Evolutionary conservation across 768 basidiomycete genomes (phyloP), one percentile per base, ranked within the genome.

Genomic region (Rhodosporidiobolus sp.): DNA sequence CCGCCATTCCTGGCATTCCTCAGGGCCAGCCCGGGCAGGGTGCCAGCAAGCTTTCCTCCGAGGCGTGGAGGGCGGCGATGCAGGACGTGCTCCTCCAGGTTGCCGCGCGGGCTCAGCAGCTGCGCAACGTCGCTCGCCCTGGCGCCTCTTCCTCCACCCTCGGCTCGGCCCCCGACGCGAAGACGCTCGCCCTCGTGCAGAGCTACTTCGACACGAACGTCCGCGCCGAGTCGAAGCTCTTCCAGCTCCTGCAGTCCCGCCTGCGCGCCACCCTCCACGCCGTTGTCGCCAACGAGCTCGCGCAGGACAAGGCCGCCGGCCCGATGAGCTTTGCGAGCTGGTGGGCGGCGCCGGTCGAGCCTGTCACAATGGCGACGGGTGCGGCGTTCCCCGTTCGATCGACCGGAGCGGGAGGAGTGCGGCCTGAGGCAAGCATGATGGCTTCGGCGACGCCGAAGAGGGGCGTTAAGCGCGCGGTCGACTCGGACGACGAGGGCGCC

Each of bases 41-140:
- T 19, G 22, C 75, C 35, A 49, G 70, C 55, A 70, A 78, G 55
- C 68, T 73, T 53, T 75, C 60, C 1, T 30, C 46, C n/a, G 28
- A 28, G 49, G 84, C 84, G 73, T 87, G 88, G 86, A 83, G 83
- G 69, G 79, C 79, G 59, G 83, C 85, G 67, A 87, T 87, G 79
- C 84, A 85, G 72, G 88, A 87, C 74, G 85, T 92, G 69, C 86
- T 89, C 28, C 82, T 93, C 62, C 92, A 94, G 79, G 83, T 93
- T 59, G 88, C 89, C 10, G 86, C 85, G 79, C 86, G 89, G 54
- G 90, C 89, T 30, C 55, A 43, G 38, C 34, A 67, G 30, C 22
- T 54, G 12, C 38, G 56, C 55, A 7, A 14, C 20, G 22, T 28
- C 28, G n/a, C 34, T 4, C n/a, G 38, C 45, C 0, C 43, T 10